A percentile compares a stretch with the other conserved stretches of the same genome.
phyloP scores from a whole-genome alignment of 768 basidiomycete species.

The Megacollybia marginata region DNA sequence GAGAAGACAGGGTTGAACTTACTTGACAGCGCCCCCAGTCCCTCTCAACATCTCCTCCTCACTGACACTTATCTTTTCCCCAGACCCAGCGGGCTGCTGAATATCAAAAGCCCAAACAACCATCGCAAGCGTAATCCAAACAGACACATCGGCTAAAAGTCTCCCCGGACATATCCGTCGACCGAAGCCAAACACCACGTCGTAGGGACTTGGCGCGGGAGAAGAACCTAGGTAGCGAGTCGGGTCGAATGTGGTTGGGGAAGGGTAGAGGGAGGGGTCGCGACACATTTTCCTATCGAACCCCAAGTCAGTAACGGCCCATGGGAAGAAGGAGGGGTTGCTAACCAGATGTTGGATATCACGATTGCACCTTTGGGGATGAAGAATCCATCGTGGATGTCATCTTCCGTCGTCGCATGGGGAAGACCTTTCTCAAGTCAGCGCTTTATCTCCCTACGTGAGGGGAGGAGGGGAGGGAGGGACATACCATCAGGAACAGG shows the following conservation, averaged over 20 bases:
- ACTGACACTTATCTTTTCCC: too few relatives aligned
- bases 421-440: constrained; percentile 4
- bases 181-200: background rate
- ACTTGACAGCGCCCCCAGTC: too few relatives aligned
- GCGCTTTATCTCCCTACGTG: background rate
- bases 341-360: constrained; percentile 6
- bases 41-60: too few relatives aligned
- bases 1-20: too few relatives aligned
- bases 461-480: background rate
- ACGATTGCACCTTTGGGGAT: constrained; percentile 3
- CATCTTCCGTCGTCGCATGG: constrained; percentile 4
- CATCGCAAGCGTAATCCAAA: constrained; percentile 22
- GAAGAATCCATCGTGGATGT: constrained; percentile 5
- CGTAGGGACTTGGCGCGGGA: constrained; percentile 5
- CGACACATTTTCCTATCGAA: constrained; percentile 11
- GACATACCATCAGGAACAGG: constrained; percentile 24
- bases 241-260: background rate
- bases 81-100: too few relatives aligned
- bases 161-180: background rate
- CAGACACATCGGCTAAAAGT: constrained; percentile 21
- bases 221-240: background rate
- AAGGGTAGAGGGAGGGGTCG: background rate
- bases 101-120: too few relatives aligned
- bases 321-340: background rate
- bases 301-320: background rate